Conservation (phyloP, 1,284 basidiomycete species). For the Flammula alnicola region DNA sequence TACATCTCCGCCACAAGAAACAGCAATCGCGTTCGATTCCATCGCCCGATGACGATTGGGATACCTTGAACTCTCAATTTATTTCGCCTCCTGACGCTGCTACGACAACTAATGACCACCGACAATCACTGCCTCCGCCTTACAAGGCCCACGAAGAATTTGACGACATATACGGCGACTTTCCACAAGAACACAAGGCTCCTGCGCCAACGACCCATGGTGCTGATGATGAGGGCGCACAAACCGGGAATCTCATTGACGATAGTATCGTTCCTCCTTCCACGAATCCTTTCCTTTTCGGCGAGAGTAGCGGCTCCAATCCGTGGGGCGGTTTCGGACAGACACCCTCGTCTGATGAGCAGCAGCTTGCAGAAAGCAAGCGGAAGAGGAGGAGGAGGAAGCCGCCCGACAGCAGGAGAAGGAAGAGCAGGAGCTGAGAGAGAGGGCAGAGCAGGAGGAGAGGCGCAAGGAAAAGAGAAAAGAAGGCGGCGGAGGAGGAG, state of each 20-base stretch:
- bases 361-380: neutral
- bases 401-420: slow-evolving; percentile 1
- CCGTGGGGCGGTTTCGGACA: slow-evolving; percentile 4
- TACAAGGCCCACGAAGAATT: slow-evolving; percentile 15
- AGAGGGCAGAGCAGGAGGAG: slow-evolving; percentile 8
- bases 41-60: slow-evolving; percentile 14
- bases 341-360: too few relatives aligned
- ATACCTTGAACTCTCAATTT: slow-evolving; percentile 17
- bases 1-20: slow-evolving; percentile 1
- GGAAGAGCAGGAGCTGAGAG: slow-evolving; percentile 4
- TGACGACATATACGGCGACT: slow-evolving; percentile 31
- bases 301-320: neutral
- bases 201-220: slow-evolving; percentile 2
- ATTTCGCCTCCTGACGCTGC: slow-evolving; percentile 3
- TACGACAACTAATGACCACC: slow-evolving; percentile 1
- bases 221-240: slow-evolving; percentile 6
- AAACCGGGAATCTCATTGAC: slow-evolving; percentile 6
- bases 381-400: slow-evolving; percentile 14
- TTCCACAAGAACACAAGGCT: too few relatives aligned
- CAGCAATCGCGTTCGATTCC: neutral
- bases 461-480: slow-evolving; percentile 8
- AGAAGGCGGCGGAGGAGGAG: slow-evolving; percentile 6
- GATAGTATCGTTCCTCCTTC: slow-evolving; percentile 5
- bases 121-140: slow-evolving; percentile 21
- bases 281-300: slow-evolving; percentile 2